A percentile compares a stretch with the other conserved stretches of the same genome.
Conservation (phyloP, 2,329 filamentous ascomycete genomes). For the Aspergillus ibericus region DNA sequence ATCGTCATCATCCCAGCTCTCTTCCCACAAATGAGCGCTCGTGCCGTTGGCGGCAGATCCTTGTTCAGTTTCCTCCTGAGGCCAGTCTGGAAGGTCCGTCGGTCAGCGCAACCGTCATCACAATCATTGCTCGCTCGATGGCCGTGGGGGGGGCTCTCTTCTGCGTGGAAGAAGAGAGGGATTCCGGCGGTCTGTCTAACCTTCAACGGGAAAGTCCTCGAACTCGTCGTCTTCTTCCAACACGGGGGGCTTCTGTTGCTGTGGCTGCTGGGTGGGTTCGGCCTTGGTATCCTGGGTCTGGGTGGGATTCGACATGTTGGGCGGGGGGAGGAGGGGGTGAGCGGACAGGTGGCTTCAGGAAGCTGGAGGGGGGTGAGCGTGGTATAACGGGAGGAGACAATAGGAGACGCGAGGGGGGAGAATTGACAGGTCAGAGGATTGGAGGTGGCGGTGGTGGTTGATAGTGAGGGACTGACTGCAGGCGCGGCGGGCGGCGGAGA, state of each 20-base stretch:
- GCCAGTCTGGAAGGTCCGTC: constrained; percentile 68
- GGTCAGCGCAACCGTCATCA: constrained; percentile 8
- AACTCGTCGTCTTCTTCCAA: constrained; percentile 99
- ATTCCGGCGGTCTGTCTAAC: constrained; percentile 51
- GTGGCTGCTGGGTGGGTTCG: constrained; percentile 47
- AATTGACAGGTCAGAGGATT: neutral
- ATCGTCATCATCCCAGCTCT: constrained; percentile 99
- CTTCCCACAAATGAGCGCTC: constrained; percentile 91
- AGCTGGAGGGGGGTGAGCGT: neutral
- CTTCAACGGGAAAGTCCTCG: constrained; percentile 96
- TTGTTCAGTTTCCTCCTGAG: constrained; percentile 79
- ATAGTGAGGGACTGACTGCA: neutral
- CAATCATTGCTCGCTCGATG: neutral
- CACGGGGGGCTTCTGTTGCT: constrained; percentile 65
- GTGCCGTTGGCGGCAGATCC: constrained; percentile 47
- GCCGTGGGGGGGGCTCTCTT: neutral
- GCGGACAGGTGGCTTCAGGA: neutral
- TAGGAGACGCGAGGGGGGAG: constrained; percentile 1
- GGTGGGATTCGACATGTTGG: constrained; percentile 49
- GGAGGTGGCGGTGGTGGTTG: neutral
- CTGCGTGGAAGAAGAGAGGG: neutral
- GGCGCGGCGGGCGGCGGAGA: neutral
- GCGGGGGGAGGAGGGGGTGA: constrained; percentile 3
- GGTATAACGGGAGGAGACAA: neutral
- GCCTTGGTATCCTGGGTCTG: constrained; percentile 36